Conservation (phyloP, 768 basidiomycete species). For the Podaxis mareebaensis region DNA sequence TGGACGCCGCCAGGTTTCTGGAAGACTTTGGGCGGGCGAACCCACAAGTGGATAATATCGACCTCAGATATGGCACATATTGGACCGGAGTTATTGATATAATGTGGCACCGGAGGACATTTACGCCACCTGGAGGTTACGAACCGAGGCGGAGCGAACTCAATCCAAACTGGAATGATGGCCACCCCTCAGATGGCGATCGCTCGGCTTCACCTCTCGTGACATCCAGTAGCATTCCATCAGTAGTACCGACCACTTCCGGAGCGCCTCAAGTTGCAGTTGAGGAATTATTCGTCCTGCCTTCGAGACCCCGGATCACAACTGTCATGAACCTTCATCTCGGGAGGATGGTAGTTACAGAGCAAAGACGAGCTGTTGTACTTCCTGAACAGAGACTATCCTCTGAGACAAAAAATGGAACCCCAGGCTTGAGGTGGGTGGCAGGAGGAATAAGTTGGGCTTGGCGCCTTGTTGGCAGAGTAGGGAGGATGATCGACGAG, state of each 20-base stretch:
- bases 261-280: constrained; percentile 24
- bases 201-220: not conserved
- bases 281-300: constrained; percentile 23
- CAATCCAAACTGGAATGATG: not conserved
- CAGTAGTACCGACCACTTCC: not conserved
- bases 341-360: constrained; percentile 30
- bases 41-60: constrained; percentile 1
- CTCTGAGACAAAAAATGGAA: not conserved
- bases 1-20: constrained; percentile 2
- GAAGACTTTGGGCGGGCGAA: constrained; percentile 5
- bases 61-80: constrained; percentile 10
- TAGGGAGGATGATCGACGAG: not conserved
- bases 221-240: not conserved
- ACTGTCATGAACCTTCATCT: constrained; percentile 25
- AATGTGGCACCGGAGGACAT: not conserved
- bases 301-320: constrained; percentile 20
- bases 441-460: not conserved
- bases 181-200: not conserved
- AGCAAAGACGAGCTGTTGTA: constrained; percentile 19
- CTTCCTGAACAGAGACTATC: not conserved
- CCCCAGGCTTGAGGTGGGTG: not conserved
- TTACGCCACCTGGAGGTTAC: not conserved
- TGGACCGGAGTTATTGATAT: constrained; percentile 7
- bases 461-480: constrained; percentile 1
- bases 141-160: not conserved